Percentiles rank a stretch among this genome's conserved stretches.
Conservation (phyloP, 1,284 basidiomycete genomes). For the Earliella scabrosa region DNA sequence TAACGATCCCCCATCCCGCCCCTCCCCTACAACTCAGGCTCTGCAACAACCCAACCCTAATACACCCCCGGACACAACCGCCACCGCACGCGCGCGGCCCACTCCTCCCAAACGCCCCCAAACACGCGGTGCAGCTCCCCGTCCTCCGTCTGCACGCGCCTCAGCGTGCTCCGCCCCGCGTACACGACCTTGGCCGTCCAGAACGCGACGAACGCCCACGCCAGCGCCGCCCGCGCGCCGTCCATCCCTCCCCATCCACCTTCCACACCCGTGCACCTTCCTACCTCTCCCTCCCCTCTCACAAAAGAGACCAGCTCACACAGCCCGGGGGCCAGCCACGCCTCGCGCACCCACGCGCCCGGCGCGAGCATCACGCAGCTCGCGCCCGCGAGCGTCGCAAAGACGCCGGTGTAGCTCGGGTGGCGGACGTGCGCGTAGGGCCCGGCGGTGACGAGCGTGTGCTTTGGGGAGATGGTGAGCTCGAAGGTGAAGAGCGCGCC, state of each 20-base stretch:
- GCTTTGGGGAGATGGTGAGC: constrained; percentile 31
- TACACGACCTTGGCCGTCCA: constrained; percentile 32
- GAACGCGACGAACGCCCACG: constrained; percentile 28
- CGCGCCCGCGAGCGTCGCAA: constrained; percentile 32
- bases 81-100: constrained; percentile 51
- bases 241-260: too few relatives aligned
- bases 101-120: constrained; percentile 55
- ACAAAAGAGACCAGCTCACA: too few relatives aligned
- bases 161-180: constrained; percentile 32
- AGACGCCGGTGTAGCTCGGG: constrained; percentile 36
- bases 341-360: constrained; percentile 33
- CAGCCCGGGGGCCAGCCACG: constrained; percentile 24
- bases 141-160: constrained; percentile 47
- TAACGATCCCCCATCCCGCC: too few relatives aligned
- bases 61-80: constrained; percentile 56
- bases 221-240: constrained; percentile 17
- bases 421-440: constrained; percentile 36
- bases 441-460: constrained; percentile 32
- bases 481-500: constrained; percentile 37
- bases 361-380: constrained; percentile 28
- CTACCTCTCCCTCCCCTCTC: neutral
- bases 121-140: constrained; percentile 54
- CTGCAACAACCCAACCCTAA: too few relatives aligned
- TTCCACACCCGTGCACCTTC: constrained; percentile 32
- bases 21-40: too few relatives aligned